Base-by-base conservation (phyloP, 805 yeast genomes). In the Candida piceae region DNA sequence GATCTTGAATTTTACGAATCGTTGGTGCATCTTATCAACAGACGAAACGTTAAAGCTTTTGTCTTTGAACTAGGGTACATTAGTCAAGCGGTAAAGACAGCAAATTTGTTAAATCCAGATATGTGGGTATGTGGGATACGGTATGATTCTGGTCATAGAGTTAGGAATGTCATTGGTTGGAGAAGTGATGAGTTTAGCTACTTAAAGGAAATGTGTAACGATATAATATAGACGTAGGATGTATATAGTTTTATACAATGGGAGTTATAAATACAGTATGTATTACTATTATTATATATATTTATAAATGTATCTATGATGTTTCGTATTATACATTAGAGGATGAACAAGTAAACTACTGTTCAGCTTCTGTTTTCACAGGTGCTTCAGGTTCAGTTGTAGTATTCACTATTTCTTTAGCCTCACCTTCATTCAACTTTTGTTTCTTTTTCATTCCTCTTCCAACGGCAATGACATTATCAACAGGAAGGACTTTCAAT, bases 1-100 rank as follows among this genome's bases (percentile, higher is more conserved):
- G 79, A 80, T 37, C 45, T 69, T 4, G 89, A 84, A 48, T 85
- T 86, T 51, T 89, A 82, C 57, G 50, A 60, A 2, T 74, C 78
- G 1, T 62, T 90, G 24, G 51, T 45, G 58, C 2, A 66, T 62
- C 15, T 83, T 41, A 60, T 74, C 1, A 15, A 53, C 0, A 64
- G 62, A 1, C 46, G 66, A 3, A 42, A 61, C 0, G 74, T 84
- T 4, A 39, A 62, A 5, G 83, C 72, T 1, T 80, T 87, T 48
- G 75, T 87, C 0, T 84, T 85, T 55, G 97, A 89, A 55, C 57
- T 89, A 5, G 96, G 96, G 0, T 69, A 74, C 39, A 39, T 46
- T 21, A 51, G 56, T 4, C 97, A 89, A 54, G 80, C 72, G 1
- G n/a, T n/a, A n/a, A n/a, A n/a, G n/a, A n/a, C n/a, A n/a, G n/a